Percentiles rank a stretch among this genome's conserved stretches.
phyloP scores from a whole-genome alignment of 2,329 filamentous ascomycete species.

The Moelleriella libera region DNA sequence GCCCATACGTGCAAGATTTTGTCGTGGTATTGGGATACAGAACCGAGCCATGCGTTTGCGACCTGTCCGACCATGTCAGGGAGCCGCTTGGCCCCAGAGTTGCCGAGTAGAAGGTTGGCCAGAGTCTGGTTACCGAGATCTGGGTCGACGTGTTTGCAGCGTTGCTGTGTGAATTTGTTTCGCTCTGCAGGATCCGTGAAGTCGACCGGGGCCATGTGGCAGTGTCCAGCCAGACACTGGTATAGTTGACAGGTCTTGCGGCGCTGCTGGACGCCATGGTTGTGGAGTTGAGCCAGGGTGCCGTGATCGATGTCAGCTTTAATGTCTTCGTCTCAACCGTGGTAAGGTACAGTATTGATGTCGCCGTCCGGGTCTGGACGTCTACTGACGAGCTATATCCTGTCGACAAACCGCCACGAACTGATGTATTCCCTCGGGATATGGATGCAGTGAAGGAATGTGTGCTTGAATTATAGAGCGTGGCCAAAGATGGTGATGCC shows the following conservation, averaged over 20 bases:
- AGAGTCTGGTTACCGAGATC: not conserved
- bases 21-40: not conserved
- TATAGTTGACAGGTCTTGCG: not conserved
- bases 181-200: not conserved
- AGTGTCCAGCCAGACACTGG: not conserved
- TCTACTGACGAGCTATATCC: not conserved
- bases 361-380: not conserved
- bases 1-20: not conserved
- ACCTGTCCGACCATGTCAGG: not conserved
- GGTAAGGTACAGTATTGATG: not conserved
- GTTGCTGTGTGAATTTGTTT: not conserved
- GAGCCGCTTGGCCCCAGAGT: constrained; percentile 12
- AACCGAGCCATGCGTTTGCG: not conserved
- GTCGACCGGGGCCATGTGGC: not conserved
- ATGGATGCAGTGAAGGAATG: too few relatives aligned
- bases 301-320: not conserved
- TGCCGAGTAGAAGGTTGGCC: not conserved
- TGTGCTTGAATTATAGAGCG: not conserved
- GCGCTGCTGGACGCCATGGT: too few relatives aligned
- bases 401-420: not conserved
- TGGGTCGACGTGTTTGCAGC: constrained; percentile 1
- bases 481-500: not conserved
- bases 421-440: not conserved
- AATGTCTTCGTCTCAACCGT: not conserved
- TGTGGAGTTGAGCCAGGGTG: not conserved